Evolutionary conservation across 495 filamentous ascomycete species (phyloP).

Genomic region (Aspergillus saccharolyticus): DNA sequence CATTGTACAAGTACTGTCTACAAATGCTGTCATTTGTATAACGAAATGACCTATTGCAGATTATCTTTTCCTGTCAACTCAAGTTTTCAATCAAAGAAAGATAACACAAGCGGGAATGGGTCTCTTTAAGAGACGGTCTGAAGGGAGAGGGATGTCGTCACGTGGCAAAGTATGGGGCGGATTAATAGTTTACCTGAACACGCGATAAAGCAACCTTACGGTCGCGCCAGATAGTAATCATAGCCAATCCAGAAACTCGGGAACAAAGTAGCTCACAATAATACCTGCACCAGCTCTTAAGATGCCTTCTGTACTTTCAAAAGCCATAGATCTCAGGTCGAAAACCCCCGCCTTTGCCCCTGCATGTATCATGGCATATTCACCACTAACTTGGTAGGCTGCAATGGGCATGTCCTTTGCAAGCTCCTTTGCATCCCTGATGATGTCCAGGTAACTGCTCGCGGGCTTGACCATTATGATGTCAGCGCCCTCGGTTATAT

Average conservation of each 20-base stretch:
- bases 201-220: not conserved
- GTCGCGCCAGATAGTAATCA: constrained; percentile 7
- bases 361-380: constrained; percentile 97
- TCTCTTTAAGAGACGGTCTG: no score
- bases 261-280: constrained; percentile 88
- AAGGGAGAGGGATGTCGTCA: no score
- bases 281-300: constrained; percentile 88
- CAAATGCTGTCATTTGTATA: no score
- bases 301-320: constrained; percentile 89
- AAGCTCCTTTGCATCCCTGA: constrained; percentile 90
- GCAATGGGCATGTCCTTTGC: constrained; percentile 85
- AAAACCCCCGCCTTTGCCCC: constrained; percentile 97
- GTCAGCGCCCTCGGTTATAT: constrained; percentile 90
- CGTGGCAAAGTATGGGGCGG: no score
- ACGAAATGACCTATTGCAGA: no score
- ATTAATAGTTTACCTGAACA: not conserved
- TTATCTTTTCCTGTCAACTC: no score
- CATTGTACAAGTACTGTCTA: no score
- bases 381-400: constrained; percentile 94
- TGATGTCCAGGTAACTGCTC: constrained; percentile 90
- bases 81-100: no score
- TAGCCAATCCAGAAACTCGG: constrained; percentile 88
- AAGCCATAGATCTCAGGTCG: constrained; percentile 90
- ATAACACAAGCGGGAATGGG: no score
- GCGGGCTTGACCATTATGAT: constrained; percentile 99